phyloP scores from a whole-genome alignment of 1,284 basidiomycete species.

The Trametes polyzona region DNA sequence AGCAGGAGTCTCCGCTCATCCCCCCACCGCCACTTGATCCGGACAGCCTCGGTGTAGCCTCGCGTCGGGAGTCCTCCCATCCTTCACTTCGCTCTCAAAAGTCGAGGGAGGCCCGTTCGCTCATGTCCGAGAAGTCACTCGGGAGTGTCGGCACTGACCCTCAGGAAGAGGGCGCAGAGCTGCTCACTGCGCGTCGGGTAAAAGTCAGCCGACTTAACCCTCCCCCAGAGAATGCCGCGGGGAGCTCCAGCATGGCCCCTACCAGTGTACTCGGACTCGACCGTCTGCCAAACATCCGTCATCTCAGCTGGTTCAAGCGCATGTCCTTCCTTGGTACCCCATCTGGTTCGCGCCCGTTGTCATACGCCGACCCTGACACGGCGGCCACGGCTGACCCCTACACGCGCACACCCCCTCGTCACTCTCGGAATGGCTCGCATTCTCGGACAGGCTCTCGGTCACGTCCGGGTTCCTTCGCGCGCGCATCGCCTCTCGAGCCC shows the following conservation, averaged over 20 bases:
- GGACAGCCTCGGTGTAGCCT: conserved; percentile 37
- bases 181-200: conserved; percentile 64
- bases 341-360: conserved; percentile 10
- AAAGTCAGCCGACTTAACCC: conserved; percentile 41
- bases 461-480: conserved; percentile 23
- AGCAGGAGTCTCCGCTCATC: conserved; percentile 41
- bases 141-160: conserved; percentile 29
- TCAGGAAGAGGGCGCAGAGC: conserved; percentile 49
- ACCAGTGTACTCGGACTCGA: conserved; percentile 42
- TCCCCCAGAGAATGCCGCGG: conserved; percentile 27
- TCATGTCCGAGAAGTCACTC: conserved; percentile 34
- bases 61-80: conserved; percentile 34
- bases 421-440: conserved; percentile 38
- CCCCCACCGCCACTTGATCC: conserved; percentile 41
- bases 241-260: conserved; percentile 26
- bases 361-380: conserved; percentile 21
- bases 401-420: conserved; percentile 36
- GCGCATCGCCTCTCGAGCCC: conserved; percentile 22
- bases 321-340: conserved; percentile 30
- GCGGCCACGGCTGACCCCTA: conserved; percentile 27
- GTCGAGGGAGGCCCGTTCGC: conserved; percentile 31
- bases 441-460: conserved; percentile 37
- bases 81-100: conserved; percentile 31
- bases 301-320: conserved; percentile 58
- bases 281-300: conserved; percentile 48